Evolutionary conservation across 2,329 filamentous ascomycete genomes (phyloP), one percentile per base, ranked within the genome.

Genomic region (Boeremia lycopersici): DNA sequence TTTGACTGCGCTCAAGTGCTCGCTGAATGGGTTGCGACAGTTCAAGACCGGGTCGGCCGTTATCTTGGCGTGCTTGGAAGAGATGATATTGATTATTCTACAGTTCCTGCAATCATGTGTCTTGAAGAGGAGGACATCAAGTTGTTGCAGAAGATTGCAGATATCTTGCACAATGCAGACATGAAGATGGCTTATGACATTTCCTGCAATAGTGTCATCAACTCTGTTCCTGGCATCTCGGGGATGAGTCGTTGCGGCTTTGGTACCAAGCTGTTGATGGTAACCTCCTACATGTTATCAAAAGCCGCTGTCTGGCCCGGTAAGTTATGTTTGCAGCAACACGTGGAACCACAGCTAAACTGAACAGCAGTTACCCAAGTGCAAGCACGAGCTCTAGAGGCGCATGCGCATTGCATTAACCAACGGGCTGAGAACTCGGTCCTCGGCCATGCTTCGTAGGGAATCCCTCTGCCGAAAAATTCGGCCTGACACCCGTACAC

Each of bases 1-100:
- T 96, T 96, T 67, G 93, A 98, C 70, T 98, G 93, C 69, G 89
- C 91, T 2, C 93, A 97, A 70, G 91, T 98, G 1, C 84, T 99
- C 29, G 91, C 91, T 0, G 93, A 98, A 75, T 99, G 93, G 93
- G 85, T 95, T 35, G 90, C 90, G 5, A 95, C 92, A 1, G 85
- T 98, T 3, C 95, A 99, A 74, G 93, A 97, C 69, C 89, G 95
- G 8, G 89, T 97, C n/a, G 93, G 93, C 0, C 86, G 87, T 4
- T 96, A 95, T 67, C 76, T 98, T 6, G 93, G 93, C 4, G 86
- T 97, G 6, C 82, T 98, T 1, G 93, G 93, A 11, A 88, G 89
- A 54, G 90, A 96, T 60, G 84, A 89, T 0, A 85, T 95, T 30
- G 91, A 97, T 65, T 82, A 91, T 46, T 81, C 82, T 0, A 88